Evolutionary conservation across 1,139 yeast species (phyloP).

Genomic region (Kazachstania sp.): DNA sequence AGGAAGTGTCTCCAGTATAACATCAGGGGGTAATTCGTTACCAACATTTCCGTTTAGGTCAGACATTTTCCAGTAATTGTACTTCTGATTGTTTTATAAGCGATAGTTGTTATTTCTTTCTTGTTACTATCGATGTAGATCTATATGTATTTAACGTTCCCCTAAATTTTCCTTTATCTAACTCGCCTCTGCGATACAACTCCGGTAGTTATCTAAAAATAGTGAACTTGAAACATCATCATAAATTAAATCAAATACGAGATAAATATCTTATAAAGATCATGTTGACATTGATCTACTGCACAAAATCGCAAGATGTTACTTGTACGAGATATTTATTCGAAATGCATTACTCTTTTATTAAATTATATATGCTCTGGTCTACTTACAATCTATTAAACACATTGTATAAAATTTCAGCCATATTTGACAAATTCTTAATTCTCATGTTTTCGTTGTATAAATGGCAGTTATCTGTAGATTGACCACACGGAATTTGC

Average conservation of each 20-base stretch:
- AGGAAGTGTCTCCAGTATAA: constrained; percentile 25
- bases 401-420: constrained; percentile 53
- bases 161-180: background rate
- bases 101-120: background rate
- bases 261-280: too few species aligned
- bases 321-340: background rate
- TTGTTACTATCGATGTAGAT: background rate
- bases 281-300: too few species aligned
- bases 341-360: background rate
- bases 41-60: background rate
- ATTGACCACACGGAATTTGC: constrained; percentile 94
- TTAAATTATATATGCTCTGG: background rate
- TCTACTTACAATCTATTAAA: constrained; percentile 33
- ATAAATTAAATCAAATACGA: too few species aligned
- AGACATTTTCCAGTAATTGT: background rate
- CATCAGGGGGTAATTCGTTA: constrained; percentile 25
- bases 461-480: constrained; percentile 89
- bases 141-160: background rate
- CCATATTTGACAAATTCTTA: constrained; percentile 64
- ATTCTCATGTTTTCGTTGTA: constrained; percentile 79
- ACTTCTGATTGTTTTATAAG: too few species aligned
- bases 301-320: too few species aligned
- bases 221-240: too few species aligned
- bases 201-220: too few species aligned
- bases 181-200: background rate